Evolutionary conservation across 768 basidiomycete genomes (phyloP).

Genomic region (Termitomyces sp.): DNA sequence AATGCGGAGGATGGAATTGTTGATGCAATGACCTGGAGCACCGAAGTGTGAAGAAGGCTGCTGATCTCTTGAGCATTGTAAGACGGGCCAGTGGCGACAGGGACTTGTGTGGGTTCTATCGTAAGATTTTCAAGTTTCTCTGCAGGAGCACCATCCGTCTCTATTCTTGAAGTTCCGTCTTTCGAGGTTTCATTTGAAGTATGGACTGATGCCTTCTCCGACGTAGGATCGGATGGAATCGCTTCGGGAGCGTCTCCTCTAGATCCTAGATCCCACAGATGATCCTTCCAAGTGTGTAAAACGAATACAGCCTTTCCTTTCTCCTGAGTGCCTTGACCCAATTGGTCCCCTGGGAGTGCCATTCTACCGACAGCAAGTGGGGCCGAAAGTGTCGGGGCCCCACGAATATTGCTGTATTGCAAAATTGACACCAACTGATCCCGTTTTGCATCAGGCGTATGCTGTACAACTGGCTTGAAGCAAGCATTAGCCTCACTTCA

Average conservation of each 20-base stretch:
- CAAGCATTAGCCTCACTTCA: slow-evolving; percentile 6
- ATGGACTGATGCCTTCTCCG: slow-evolving; percentile 3
- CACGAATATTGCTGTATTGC: slow-evolving; percentile 34
- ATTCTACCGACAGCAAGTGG: slow-evolving; percentile 77
- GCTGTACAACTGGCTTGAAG: slow-evolving; percentile 54
- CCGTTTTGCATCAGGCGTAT: slow-evolving; percentile 34
- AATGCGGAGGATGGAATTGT: slow-evolving; percentile 49
- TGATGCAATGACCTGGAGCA: slow-evolving; percentile 59
- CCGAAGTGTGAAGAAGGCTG: slow-evolving; percentile 48
- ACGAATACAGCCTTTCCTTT: slow-evolving; percentile 79
- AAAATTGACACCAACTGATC: slow-evolving; percentile 61
- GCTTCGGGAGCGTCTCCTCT: slow-evolving; percentile 51
- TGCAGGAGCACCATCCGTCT: neutral
- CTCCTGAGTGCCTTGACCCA: slow-evolving; percentile 34
- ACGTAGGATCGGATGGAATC: slow-evolving; percentile 16
- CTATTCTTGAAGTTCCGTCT: slow-evolving; percentile 5
- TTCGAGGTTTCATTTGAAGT: slow-evolving; percentile 13
- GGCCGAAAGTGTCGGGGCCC: slow-evolving; percentile 33
- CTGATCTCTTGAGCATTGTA: slow-evolving; percentile 46
- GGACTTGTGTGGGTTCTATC: neutral
- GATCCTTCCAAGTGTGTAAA: slow-evolving; percentile 73
- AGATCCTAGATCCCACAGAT: slow-evolving; percentile 68
- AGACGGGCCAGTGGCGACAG: slow-evolving; percentile 4
- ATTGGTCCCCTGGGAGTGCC: slow-evolving; percentile 47
- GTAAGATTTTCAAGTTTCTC: slow-evolving; percentile 7